Percentiles rank a stretch among this genome's conserved stretches.
Evolutionary conservation across 495 filamentous ascomycete genomes (phyloP).

Genomic region (Penicillium subrubescens): DNA sequence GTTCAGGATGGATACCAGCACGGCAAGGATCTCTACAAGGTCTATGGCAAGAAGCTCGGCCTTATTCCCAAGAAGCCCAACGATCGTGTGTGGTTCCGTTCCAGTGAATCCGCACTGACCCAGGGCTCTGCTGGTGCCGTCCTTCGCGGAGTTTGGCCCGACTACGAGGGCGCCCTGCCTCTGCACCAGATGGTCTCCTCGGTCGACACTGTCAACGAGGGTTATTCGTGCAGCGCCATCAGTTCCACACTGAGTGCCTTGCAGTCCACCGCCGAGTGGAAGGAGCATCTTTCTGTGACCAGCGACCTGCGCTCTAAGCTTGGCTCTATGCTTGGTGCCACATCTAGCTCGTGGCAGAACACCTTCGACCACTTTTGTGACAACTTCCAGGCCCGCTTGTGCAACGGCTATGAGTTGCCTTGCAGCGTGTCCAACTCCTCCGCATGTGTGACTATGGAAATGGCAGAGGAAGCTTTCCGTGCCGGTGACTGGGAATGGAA

Average conservation of each 20-base stretch:
- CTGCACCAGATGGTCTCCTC: slow-evolving; percentile 42
- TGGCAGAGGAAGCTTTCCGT: slow-evolving; percentile 45
- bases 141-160: slow-evolving; percentile 43
- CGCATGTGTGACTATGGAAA: slow-evolving; percentile 34
- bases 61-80: slow-evolving; percentile 34
- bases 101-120: slow-evolving; percentile 40
- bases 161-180: slow-evolving; percentile 35
- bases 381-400: slow-evolving; percentile 48
- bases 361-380: slow-evolving; percentile 50
- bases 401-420: slow-evolving; percentile 44
- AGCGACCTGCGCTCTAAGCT: slow-evolving; percentile 32
- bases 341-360: slow-evolving; percentile 33
- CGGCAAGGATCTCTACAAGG: slow-evolving; percentile 40
- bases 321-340: slow-evolving; percentile 40
- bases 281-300: slow-evolving; percentile 40
- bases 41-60: slow-evolving; percentile 41
- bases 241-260: slow-evolving; percentile 28
- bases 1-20: slow-evolving; percentile 46
- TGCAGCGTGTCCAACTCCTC: slow-evolving; percentile 35
- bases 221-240: slow-evolving; percentile 38
- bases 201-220: slow-evolving; percentile 43
- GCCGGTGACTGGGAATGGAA: slow-evolving; percentile 52
- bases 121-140: slow-evolving; percentile 45
- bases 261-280: slow-evolving; percentile 38
- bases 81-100: slow-evolving; percentile 42